A percentile compares a stretch with the other conserved stretches of the same genome.
These are phyloP conservation scores for Leccinum variabile DNA, from an alignment of 1,284 basidiomycete species.

Conservation along the genomic window DNA sequence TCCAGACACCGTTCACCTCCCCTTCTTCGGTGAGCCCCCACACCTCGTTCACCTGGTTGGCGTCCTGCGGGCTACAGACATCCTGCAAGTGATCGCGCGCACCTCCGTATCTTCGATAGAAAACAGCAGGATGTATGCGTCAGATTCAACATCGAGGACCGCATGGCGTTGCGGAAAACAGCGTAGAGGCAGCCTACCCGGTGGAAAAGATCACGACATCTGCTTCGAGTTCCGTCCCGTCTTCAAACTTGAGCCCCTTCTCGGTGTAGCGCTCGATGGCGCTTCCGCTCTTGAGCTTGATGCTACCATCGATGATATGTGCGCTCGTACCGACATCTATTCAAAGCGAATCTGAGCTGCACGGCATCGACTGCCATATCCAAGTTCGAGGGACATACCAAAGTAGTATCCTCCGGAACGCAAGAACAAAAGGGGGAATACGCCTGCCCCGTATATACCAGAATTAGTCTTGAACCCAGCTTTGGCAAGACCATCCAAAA, in stretches of 20 bases:
- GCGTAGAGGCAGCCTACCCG: conserved; percentile 27
- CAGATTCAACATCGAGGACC: neutral
- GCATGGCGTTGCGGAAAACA: neutral
- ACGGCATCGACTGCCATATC: neutral
- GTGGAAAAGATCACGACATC: conserved; percentile 51
- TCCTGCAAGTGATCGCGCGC: conserved; percentile 36
- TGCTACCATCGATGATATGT: conserved; percentile 43
- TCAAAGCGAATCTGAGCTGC: neutral
- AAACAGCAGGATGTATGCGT: neutral
- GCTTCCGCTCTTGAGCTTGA: conserved; percentile 45
- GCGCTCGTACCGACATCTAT: conserved; percentile 41
- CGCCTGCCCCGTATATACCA: conserved; percentile 40
- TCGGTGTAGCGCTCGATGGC: conserved; percentile 39
- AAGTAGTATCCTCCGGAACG: conserved; percentile 48
- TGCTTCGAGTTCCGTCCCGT: conserved; percentile 45
- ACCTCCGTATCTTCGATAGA: conserved; percentile 30
- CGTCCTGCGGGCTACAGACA: conserved; percentile 40
- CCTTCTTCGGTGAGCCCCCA: conserved; percentile 50
- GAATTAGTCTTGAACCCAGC: conserved; percentile 46
- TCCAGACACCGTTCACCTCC: conserved; percentile 43
- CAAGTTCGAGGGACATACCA: conserved; percentile 17
- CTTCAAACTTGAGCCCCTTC: conserved; percentile 40
- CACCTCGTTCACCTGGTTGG: conserved; percentile 38
- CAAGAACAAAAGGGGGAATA: conserved; percentile 36
- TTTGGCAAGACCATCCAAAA: conserved; percentile 42